Evolutionary conservation across 2,329 filamentous ascomycete species (phyloP).

Genomic region (Blumeria graminis): DNA sequence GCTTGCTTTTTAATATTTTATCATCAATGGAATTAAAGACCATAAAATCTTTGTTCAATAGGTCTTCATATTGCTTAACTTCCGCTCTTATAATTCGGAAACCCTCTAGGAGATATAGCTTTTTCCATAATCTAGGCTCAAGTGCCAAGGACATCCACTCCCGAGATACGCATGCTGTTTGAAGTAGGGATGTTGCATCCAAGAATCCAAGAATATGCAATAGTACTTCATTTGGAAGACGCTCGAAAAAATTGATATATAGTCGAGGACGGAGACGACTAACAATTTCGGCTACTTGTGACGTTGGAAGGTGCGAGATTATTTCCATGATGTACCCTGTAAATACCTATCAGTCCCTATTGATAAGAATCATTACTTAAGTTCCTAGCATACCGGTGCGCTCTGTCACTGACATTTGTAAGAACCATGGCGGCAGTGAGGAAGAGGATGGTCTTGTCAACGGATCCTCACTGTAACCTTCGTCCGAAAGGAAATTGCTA

Average conservation of each 20-base stretch:
- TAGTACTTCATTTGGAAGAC: slow-evolving; percentile 75
- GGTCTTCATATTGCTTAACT: slow-evolving; percentile 40
- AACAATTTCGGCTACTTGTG: slow-evolving; percentile 57
- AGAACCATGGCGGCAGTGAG: slow-evolving; percentile 9
- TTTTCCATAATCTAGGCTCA: slow-evolving; percentile 70
- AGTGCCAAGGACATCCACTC: slow-evolving; percentile 61
- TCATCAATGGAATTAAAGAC: slow-evolving; percentile 11
- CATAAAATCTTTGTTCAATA: slow-evolving; percentile 15
- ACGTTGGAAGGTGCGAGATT: slow-evolving; percentile 55
- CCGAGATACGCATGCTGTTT: slow-evolving; percentile 53
- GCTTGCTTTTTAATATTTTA: slow-evolving; percentile 29
- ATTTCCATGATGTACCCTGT: slow-evolving; percentile 61
- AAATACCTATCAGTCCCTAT: slow-evolving; percentile 5
- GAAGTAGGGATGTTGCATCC: slow-evolving; percentile 55
- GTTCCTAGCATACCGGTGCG: slow-evolving; percentile 10
- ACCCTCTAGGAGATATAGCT: slow-evolving; percentile 61
- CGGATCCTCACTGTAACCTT: slow-evolving; percentile 16
- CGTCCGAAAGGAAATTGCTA: slow-evolving; percentile 13
- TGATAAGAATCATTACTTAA: background rate
- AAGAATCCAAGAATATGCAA: slow-evolving; percentile 74
- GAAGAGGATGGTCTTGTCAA: slow-evolving; percentile 7
- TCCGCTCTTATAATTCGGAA: slow-evolving; percentile 51
- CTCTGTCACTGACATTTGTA: slow-evolving; percentile 9
- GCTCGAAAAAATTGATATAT: slow-evolving; percentile 74
- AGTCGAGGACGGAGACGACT: slow-evolving; percentile 58